Evolutionary conservation across 805 yeast genomes (phyloP), one percentile per base, ranked within the genome.

Genomic region (Candida succiphila): DNA sequence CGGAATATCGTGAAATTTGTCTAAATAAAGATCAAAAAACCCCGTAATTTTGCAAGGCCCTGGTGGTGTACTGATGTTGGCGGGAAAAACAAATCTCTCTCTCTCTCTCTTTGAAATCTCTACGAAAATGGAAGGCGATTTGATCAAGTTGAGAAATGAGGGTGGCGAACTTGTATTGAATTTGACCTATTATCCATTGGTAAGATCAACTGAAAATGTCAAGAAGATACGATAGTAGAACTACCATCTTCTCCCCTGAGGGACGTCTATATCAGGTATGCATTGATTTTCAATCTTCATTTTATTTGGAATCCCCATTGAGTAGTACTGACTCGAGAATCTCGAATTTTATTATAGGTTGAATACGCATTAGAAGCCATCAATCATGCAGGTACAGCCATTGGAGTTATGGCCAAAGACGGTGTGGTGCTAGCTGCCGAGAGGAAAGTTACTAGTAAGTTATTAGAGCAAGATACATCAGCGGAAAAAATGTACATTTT

Each of bases 181-280:
- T n/a, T n/a, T n/a, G n/a, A n/a, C n/a, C n/a, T n/a, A n/a, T n/a
- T n/a, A n/a, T n/a, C n/a, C n/a, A n/a, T n/a, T n/a, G n/a, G n/a
- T n/a, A n/a, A n/a, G n/a, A n/a, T n/a, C n/a, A n/a, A n/a, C n/a
- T n/a, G n/a, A 24, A 4, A 17, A 72, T 73, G 79, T 85, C 96
- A 47, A 82, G 97, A 81, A 79, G 99, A 74, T 92, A 92, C 86
- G 99, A 92, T 63, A 82, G 95, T 41, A 77, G 99, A 72, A 92
- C 99, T 33, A 92, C 98, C 4, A 94, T 92, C 52, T 92, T 92
- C 64, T 89, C 97, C 26, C 99, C 99, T 8, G 99, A 92, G 58
- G 99, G 99, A 26, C 76, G 98, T 61, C 70, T 92, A 37, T 92
- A 92, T 62, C 99, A 92, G 63, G 87, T 75, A 48, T 13, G 72